phyloP scores from a whole-genome alignment of 2,329 filamentous ascomycete species.

The Colletotrichum shisoi region DNA sequence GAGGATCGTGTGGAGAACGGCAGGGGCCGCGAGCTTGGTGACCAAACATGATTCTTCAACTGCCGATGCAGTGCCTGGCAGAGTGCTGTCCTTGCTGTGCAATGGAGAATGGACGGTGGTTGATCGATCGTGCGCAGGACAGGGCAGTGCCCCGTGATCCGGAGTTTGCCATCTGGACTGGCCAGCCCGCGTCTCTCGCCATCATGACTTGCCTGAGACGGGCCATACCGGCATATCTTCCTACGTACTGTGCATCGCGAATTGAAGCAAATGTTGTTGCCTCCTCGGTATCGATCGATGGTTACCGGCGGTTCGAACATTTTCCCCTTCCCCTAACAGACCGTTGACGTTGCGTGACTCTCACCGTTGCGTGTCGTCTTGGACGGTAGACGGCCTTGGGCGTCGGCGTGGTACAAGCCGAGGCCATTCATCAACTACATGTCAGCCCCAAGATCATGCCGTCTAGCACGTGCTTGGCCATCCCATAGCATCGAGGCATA shows the following conservation, averaged over 20 bases:
- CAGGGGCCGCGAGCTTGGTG: conserved; percentile 31
- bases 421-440: background rate
- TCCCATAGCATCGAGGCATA: background rate
- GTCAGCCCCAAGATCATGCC: background rate
- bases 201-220: background rate
- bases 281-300: background rate
- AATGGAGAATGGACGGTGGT: background rate
- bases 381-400: background rate
- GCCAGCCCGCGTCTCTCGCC: background rate
- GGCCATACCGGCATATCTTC: conserved; percentile 2
- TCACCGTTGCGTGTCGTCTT: background rate
- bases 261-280: background rate
- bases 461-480: background rate
- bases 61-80: conserved; percentile 21
- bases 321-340: background rate
- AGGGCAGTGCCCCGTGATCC: conserved; percentile 25
- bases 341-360: background rate
- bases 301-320: background rate
- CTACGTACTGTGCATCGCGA: background rate
- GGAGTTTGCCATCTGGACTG: conserved; percentile 1
- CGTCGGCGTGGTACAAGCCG: background rate
- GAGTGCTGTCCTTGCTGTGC: background rate
- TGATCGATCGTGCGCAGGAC: conserved; percentile 21
- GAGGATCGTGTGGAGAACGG: conserved; percentile 33
- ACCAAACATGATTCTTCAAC: conserved; percentile 21